Percentiles rank a stretch among this genome's conserved stretches.
Evolutionary conservation across 768 basidiomycete species (phyloP).

Genomic region (Tylopilus intermedius): DNA sequence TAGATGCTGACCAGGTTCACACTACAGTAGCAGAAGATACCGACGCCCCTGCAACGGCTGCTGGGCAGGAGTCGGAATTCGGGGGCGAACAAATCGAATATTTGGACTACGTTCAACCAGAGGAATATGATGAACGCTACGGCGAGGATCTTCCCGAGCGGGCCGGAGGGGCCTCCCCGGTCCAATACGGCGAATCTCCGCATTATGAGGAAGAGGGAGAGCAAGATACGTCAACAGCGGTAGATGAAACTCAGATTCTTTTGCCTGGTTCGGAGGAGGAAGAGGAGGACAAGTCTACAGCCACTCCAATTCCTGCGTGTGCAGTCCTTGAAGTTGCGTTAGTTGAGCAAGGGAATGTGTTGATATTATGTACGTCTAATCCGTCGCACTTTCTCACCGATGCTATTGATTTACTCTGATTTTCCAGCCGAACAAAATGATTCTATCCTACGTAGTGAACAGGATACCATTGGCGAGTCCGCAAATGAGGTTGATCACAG

Average conservation of each 20-base stretch:
- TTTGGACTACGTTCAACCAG: conserved; percentile 28
- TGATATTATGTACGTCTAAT: conserved; percentile 9
- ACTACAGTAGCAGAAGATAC: conserved; percentile 20
- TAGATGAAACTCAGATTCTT: conserved; percentile 14
- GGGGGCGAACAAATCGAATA: conserved; percentile 34
- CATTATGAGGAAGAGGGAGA: conserved; percentile 25
- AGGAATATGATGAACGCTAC: conserved; percentile 34
- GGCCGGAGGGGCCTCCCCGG: conserved; percentile 11
- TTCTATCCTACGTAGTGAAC: not conserved
- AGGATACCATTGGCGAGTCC: conserved; percentile 1
- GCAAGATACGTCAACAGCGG: conserved; percentile 15
- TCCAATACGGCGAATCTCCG: conserved; percentile 15
- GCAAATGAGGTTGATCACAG: conserved; percentile 3
- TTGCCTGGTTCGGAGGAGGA: conserved; percentile 12
- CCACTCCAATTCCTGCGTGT: conserved; percentile 13
- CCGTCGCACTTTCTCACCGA: not conserved
- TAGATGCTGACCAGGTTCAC: conserved; percentile 31
- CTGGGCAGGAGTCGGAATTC: conserved; percentile 12
- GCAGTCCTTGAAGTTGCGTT: conserved; percentile 9
- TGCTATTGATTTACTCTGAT: conserved; percentile 1
- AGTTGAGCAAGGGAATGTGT: not conserved
- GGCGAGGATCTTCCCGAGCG: conserved; percentile 34
- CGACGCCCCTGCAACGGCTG: conserved; percentile 9
- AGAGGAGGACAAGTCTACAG: conserved; percentile 9
- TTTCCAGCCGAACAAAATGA: conserved; percentile 8